Percentiles rank a stretch among this genome's conserved stretches.
These are phyloP conservation scores for Chlorella sp. DNA, from an alignment of 139 green algal genomes.

Conservation along the genomic window DNA sequence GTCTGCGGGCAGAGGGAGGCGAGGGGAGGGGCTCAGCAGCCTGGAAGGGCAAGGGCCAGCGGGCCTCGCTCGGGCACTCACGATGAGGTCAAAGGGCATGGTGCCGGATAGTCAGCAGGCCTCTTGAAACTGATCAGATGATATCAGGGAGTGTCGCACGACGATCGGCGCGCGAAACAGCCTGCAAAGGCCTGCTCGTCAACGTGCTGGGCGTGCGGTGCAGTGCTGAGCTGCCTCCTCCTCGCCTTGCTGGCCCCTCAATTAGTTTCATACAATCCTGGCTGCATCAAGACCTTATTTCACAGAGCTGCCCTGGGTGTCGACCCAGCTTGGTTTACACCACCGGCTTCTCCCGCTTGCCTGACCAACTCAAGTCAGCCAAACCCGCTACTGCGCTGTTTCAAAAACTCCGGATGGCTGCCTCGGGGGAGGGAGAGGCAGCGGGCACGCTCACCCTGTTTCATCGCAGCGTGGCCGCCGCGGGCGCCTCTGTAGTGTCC, in stretches of 20 bases:
- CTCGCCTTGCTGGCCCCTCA: too few relatives aligned
- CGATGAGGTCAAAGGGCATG: conserved; percentile 67
- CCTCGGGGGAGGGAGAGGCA: neutral
- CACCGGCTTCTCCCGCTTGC: too few relatives aligned
- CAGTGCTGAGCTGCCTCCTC: neutral
- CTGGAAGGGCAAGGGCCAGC: neutral
- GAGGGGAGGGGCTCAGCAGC: neutral
- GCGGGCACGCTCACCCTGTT: neutral
- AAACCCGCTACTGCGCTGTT: too few relatives aligned
- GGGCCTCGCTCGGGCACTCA: neutral
- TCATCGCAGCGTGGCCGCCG: conserved; percentile 60
- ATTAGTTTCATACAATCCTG: too few relatives aligned
- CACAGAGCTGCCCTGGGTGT: too few relatives aligned
- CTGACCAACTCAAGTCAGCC: too few relatives aligned
- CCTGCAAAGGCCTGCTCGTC: neutral
- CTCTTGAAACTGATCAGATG: too few relatives aligned
- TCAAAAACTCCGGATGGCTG: too few relatives aligned
- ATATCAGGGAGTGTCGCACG: too few relatives aligned
- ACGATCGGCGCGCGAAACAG: too few relatives aligned
- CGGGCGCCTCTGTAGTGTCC: conserved; percentile 70
- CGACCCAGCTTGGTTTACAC: too few relatives aligned
- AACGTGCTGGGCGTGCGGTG: neutral
- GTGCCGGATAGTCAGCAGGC: neutral
- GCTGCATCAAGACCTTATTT: too few relatives aligned
- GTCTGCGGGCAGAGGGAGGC: conserved; percentile 53